Conservation (phyloP, 306 rosid genomes). For the Cucurbita pepo region DNA sequence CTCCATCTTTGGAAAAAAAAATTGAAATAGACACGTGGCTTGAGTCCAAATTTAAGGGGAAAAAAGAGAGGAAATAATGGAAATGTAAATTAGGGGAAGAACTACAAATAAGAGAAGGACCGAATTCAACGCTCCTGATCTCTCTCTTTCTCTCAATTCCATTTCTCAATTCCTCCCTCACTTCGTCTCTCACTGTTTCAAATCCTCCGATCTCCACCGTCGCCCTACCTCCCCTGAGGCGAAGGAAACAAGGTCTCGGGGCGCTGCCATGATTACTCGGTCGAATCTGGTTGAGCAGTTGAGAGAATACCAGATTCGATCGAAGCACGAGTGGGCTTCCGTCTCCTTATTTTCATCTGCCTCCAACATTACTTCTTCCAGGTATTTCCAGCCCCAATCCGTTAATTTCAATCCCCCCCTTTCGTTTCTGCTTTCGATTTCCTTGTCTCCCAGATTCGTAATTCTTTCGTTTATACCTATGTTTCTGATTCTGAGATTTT, state of each 20-base stretch:
- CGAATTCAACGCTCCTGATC: conserved; percentile 10
- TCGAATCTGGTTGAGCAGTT: conserved; percentile 98
- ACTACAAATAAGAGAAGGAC: too few relatives aligned
- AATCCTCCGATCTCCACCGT: conserved; percentile 4
- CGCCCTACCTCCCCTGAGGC: neutral
- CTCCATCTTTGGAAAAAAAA: too few relatives aligned
- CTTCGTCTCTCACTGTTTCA: conserved; percentile 9
- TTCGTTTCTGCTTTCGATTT: neutral
- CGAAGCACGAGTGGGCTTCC: conserved; percentile 96
- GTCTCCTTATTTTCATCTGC: conserved; percentile 94
- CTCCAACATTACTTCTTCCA: conserved; percentile 55
- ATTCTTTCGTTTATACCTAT: neutral
- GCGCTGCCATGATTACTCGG: conserved; percentile 70
- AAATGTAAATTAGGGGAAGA: too few relatives aligned
- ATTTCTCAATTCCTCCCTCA: conserved; percentile 4
- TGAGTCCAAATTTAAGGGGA: too few relatives aligned
- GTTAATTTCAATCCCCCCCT: neutral
- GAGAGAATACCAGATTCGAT: conserved; percentile 97
- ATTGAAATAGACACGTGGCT: too few relatives aligned
- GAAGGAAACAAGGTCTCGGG: neutral
- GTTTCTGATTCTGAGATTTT: neutral
- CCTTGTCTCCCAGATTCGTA: neutral
- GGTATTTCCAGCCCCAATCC: conserved; percentile 18
- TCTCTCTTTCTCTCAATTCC: neutral
- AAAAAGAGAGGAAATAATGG: too few relatives aligned